Conservation (phyloP, 192 early-diverging fungal genomes). For the Linnemannia zychae region DNA sequence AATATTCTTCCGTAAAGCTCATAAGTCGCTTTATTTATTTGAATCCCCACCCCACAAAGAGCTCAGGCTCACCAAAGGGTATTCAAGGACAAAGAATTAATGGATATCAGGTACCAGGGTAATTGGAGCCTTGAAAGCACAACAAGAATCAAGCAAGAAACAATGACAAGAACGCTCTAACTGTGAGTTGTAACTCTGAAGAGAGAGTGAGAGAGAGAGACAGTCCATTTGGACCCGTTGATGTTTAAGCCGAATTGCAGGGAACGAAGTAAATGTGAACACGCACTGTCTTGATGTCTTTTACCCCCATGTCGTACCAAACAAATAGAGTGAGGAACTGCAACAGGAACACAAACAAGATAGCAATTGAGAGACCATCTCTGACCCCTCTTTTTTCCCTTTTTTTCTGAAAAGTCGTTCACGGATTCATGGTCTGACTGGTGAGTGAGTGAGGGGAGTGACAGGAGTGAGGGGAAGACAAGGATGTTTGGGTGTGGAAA, state of each 20-base stretch:
- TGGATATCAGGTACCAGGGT: too few relatives aligned
- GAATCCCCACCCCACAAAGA: too few relatives aligned
- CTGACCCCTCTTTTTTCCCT: neutral
- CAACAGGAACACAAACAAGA: neutral
- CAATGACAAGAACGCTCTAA: too few relatives aligned
- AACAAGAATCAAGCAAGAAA: too few relatives aligned
- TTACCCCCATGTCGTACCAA: neutral
- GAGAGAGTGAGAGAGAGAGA: too few relatives aligned
- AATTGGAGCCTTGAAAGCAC: too few relatives aligned
- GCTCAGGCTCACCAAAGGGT: too few relatives aligned
- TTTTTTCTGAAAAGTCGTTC: neutral
- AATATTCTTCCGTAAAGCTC: neutral
- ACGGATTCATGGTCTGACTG: neutral
- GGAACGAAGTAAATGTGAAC: neutral
- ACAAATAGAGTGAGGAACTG: neutral
- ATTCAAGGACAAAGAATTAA: too few relatives aligned
- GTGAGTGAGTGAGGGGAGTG: neutral
- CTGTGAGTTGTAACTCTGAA: too few relatives aligned
- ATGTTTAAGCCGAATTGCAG: neutral
- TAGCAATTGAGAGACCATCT: neutral
- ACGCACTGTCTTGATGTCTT: neutral
- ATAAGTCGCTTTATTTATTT: too few relatives aligned
- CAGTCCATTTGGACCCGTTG: too few relatives aligned
- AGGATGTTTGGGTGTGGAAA: neutral
- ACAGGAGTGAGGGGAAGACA: neutral